Base-by-base conservation (phyloP, 805 yeast genomes). In the Lachancea lanzarotensis region DNA sequence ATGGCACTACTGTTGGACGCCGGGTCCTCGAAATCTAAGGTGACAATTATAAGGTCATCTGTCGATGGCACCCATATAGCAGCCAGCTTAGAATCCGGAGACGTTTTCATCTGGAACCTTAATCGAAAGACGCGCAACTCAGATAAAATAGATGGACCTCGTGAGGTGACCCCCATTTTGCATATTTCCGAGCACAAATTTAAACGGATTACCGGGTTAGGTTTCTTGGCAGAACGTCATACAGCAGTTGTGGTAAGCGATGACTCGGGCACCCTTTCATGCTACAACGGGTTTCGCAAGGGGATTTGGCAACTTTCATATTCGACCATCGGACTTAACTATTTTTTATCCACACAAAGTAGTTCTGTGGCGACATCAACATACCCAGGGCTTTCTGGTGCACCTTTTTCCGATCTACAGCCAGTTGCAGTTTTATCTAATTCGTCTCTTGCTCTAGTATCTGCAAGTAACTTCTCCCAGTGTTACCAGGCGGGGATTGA, bases 41-140 rank as follows among this genome's bases (percentile, higher is more conserved):
- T 87, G 0, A 72, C 84, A 0, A 48, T 77, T 2, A 55, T 89
- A 19, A 70, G 78, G 0, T 63, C 83, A 12, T 82, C 93, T 0
- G 66, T 76, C 6, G 96, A 90, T 58, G 82, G 85, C 1, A 71
- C 83, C 0, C 76, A 73, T 54, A 50, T 88, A 2, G 87, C 84
- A 0, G 82, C 80, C 0, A 95, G 95, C 1, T 79, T 74, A 51
- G 67, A 70, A 4, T 65, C 72, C 18, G 98, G 97, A 0, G 70
- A 69, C 43, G 72, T 90, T 2, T 66, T 73, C 25, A 52, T 85
- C 1, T 91, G 96, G 95, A 81, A 84, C 49, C 52, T 82, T 22
- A 59, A 60, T 35, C 16, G 29, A 13, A 25, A 26, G 5, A 17
- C 12, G 12, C 19, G 29, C 25, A 42, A 43, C 2, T 51, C 59